Evolutionary conservation across 2,329 filamentous ascomycete species (phyloP).

Genomic region (Cadophora malorum): DNA sequence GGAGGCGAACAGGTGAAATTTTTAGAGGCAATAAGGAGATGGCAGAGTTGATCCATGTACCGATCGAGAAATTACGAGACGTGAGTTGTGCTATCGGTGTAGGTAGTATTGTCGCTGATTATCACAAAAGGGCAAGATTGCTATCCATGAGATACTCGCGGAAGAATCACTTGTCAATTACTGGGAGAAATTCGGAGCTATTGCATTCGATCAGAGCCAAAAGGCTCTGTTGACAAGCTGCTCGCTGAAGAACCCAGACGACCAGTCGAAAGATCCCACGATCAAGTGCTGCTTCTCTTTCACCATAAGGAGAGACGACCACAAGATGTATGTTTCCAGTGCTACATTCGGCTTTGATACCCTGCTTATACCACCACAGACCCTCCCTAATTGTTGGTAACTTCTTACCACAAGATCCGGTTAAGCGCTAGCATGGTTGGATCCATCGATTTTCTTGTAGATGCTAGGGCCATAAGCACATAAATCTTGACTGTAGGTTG

Average conservation of each 20-base stretch:
- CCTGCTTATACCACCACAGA: constrained; percentile 53
- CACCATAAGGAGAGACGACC: constrained; percentile 90
- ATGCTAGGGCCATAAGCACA: constrained; percentile 27
- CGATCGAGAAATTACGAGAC: constrained; percentile 88
- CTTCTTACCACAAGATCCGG: constrained; percentile 85
- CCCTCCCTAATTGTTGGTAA: constrained; percentile 96
- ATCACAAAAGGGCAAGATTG: constrained; percentile 78
- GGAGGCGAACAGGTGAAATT: constrained; percentile 95
- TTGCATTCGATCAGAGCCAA: constrained; percentile 92
- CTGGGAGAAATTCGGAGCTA: constrained; percentile 98
- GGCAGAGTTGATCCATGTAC: constrained; percentile 93
- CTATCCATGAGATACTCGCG: constrained; percentile 92
- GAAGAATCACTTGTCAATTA: constrained; percentile 96
- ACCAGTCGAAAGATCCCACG: constrained; percentile 71
- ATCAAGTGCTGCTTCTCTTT: constrained; percentile 98
- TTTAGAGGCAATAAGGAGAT: constrained; percentile 98
- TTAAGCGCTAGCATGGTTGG: constrained; percentile 47
- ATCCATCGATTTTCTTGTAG: constrained; percentile 36
- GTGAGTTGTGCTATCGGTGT: constrained; percentile 59
- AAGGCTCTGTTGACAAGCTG: constrained; percentile 96
- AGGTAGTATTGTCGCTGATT: constrained; percentile 16
- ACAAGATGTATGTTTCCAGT: constrained; percentile 80
- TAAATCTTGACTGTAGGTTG: constrained; percentile 20
- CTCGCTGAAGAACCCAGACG: constrained; percentile 81
- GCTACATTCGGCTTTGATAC: neutral